Conservation (phyloP, 106 monocot species). For the Platanthera zijinensis region DNA sequence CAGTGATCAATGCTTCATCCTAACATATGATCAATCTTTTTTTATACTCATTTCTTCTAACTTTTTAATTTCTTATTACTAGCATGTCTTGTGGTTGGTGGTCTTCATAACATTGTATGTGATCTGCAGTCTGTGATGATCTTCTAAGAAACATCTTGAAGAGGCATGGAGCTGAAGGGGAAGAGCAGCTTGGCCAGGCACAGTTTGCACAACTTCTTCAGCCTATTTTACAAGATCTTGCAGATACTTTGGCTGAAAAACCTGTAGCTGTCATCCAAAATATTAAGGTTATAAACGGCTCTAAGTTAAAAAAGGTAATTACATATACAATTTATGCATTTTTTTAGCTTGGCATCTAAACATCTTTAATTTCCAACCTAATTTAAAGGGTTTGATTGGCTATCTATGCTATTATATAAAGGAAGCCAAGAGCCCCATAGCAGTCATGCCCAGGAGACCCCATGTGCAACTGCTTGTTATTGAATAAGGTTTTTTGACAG, state of each 20-base stretch:
- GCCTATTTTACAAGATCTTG: slow-evolving; percentile 48
- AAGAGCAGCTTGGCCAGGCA: slow-evolving; percentile 43
- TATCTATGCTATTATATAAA: background rate
- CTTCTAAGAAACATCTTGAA: slow-evolving; percentile 38
- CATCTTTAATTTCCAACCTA: background rate
- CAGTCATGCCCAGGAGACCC: too few relatives aligned
- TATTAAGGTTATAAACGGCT: slow-evolving; percentile 43
- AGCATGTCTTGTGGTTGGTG: background rate
- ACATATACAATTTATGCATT: background rate
- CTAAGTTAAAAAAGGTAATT: slow-evolving; percentile 33
- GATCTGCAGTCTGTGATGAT: slow-evolving; percentile 21
- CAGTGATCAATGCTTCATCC: background rate
- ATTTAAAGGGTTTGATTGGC: background rate
- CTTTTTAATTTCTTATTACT: background rate
- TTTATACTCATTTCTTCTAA: background rate
- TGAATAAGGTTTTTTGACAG: background rate
- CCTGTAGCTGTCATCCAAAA: slow-evolving; percentile 29
- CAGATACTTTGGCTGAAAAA: slow-evolving; percentile 37
- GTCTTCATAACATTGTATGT: background rate
- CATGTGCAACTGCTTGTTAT: too few relatives aligned
- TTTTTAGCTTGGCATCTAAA: background rate
- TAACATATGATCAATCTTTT: background rate
- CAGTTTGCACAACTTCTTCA: slow-evolving; percentile 61
- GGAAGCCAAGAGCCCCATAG: too few relatives aligned
- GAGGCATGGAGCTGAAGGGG: slow-evolving; percentile 47